Evolutionary conservation across 1,139 yeast species (phyloP).

Genomic region (Yamadazyma kanchanaburiensis): DNA sequence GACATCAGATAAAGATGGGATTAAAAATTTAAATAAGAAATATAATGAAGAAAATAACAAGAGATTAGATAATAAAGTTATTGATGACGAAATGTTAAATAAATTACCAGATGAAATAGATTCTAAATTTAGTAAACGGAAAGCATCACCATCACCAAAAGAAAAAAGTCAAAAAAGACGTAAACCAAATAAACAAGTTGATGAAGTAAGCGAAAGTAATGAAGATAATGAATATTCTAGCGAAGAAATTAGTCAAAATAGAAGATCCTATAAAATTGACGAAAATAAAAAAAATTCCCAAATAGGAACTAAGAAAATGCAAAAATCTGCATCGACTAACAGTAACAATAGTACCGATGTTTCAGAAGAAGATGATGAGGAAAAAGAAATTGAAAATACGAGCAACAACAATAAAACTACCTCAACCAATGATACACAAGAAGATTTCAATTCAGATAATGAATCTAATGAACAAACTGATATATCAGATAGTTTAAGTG

Average conservation of each 20-base stretch:
- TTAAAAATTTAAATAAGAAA: conserved; percentile 22
- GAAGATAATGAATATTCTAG: conserved; percentile 2
- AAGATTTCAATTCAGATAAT: too few relatives aligned
- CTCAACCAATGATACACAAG: too few relatives aligned
- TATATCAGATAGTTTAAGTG: not conserved
- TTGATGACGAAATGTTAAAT: conserved; percentile 13
- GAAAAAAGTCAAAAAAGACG: conserved; percentile 1
- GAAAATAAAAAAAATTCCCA: too few relatives aligned
- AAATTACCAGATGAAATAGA: too few relatives aligned
- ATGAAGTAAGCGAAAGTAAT: conserved; percentile 1
- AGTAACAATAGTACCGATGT: too few relatives aligned
- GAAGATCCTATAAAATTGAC: too few relatives aligned
- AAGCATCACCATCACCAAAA: not conserved
- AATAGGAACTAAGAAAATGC: too few relatives aligned
- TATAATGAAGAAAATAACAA: conserved; percentile 16
- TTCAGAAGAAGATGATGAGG: too few relatives aligned
- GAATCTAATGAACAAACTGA: not conserved
- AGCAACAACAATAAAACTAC: too few relatives aligned
- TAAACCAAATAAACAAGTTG: not conserved
- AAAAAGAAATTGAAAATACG: too few relatives aligned
- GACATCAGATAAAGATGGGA: conserved; percentile 1
- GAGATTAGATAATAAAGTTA: conserved; percentile 17
- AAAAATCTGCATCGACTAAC: too few relatives aligned
- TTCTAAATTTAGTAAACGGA: not conserved
- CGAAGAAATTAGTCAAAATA: too few relatives aligned